Evolutionary conservation across 176 grass and related monocot species (phyloP).

Genomic region (Poa pratensis): DNA sequence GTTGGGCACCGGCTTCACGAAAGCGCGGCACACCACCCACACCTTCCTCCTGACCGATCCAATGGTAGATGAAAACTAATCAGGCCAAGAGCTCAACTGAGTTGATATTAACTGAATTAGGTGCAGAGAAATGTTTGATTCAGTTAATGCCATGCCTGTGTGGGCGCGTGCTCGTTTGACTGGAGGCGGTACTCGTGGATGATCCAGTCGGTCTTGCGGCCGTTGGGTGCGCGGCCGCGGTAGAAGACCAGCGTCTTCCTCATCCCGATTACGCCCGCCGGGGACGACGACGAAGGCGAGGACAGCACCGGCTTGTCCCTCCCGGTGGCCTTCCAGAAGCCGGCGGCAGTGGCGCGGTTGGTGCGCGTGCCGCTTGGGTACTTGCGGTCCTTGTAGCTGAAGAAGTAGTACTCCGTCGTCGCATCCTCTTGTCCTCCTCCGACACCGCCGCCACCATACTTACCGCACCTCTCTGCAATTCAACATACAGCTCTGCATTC

Average conservation of each 20-base stretch:
- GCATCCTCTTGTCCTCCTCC: slow-evolving; percentile 55
- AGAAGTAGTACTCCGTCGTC: slow-evolving; percentile 90
- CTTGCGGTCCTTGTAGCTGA: slow-evolving; percentile 97
- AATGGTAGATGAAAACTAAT: neutral
- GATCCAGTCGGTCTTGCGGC: slow-evolving; percentile 89
- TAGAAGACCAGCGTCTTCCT: slow-evolving; percentile 99
- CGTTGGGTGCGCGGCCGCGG: slow-evolving; percentile 87
- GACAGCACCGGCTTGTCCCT: slow-evolving; percentile 87
- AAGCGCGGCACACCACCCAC: slow-evolving; percentile 96
- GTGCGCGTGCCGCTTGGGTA: slow-evolving; percentile 94
- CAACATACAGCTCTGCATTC: neutral
- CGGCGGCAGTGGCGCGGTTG: slow-evolving; percentile 82
- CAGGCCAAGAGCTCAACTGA: neutral
- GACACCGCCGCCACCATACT: slow-evolving; percentile 9
- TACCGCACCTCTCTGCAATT: slow-evolving; percentile 61
- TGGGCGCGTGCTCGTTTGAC: slow-evolving; percentile 65
- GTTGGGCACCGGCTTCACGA: slow-evolving; percentile 70
- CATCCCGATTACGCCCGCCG: slow-evolving; percentile 77
- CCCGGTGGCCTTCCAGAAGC: slow-evolving; percentile 98
- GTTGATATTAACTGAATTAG: neutral
- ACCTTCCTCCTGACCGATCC: slow-evolving; percentile 76
- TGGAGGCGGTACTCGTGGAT: slow-evolving; percentile 96
- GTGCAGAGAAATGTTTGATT: neutral
- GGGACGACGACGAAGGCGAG: neutral
- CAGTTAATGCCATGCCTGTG: slow-evolving; percentile 52